Base-by-base conservation (phyloP, 176 grass and related monocot species). In the Pontederia paniculata region DNA sequence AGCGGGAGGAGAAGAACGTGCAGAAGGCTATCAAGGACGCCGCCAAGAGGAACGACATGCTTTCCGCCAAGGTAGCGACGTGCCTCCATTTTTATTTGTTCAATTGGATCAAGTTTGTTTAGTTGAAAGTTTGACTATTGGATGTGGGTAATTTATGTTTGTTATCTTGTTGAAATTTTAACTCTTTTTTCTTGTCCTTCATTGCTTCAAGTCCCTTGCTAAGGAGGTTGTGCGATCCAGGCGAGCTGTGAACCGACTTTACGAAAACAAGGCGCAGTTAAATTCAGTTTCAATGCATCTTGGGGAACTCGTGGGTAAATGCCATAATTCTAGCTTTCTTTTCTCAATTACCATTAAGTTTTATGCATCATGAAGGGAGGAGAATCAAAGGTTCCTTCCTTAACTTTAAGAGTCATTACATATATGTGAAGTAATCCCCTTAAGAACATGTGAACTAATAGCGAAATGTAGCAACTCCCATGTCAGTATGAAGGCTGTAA, bases 201-300 rank as follows among this genome's bases (percentile, higher is more conserved):
- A 6, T 37, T 21, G 12, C 12, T 21, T 54, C 17, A 16, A 89
- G 88, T 72, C 83, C 55, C 79, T 87, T 72, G 88, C 88, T 66
- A 89, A 87, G 60, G 88, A 94, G 81, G 46, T 94, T 57, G 83
- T 94, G 47, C 66, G 65, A 65, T 96, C 90, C 31, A 96, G 71
- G 21, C 62, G 66, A 68, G 90, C 85, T 63, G 85, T 96, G 50
- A 96, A 85, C 37, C 90, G 85, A 60, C 85, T 96, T 76, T 89
- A 86, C 50, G 90, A 96, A 75, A 83, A 94, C 65, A 84, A 94
- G 62, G 88, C 88, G 50, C 85, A 96, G 41, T 54, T 96, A 28
- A 96, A 94, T 73, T 94, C 88, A 64, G 70, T 94, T 52, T 83
- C 90, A 23, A 96, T 96, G 90, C 85, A 96, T 73, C 90, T 96